phyloP scores from a whole-genome alignment of 2,329 filamentous ascomycete genomes.

The Claviceps capensis region DNA sequence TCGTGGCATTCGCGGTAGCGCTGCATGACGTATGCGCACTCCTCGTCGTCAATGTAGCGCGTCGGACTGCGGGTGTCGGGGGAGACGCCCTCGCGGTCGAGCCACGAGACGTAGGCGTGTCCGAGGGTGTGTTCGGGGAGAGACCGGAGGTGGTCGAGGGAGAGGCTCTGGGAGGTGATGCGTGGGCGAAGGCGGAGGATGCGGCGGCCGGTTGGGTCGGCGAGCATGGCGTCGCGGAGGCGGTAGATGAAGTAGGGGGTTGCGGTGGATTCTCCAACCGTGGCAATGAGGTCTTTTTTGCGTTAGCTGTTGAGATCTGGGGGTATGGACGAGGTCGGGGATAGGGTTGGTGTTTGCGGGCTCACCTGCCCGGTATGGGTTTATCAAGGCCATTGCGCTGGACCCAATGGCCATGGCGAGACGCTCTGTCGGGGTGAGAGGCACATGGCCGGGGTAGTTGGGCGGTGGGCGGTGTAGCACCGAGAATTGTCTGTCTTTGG shows the following conservation, averaged over 20 bases:
- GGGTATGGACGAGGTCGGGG: neutral
- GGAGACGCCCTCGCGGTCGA: constrained; percentile 86
- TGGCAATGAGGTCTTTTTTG: constrained; percentile 73
- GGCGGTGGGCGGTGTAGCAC: constrained; percentile 72
- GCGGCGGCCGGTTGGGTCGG: constrained; percentile 66
- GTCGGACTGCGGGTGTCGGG: constrained; percentile 77
- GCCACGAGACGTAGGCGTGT: constrained; percentile 71
- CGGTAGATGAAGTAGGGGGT: constrained; percentile 91
- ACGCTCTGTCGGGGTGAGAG: constrained; percentile 66
- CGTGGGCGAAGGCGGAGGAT: constrained; percentile 85
- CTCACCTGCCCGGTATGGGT: constrained; percentile 67
- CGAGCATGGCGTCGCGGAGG: constrained; percentile 84
- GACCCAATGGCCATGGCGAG: constrained; percentile 55
- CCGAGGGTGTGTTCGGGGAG: constrained; percentile 66
- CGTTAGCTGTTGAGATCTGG: no score
- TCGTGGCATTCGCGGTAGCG: constrained; percentile 95
- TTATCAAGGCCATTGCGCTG: constrained; percentile 47
- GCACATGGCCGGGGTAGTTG: constrained; percentile 86
- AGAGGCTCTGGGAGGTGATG: constrained; percentile 62
- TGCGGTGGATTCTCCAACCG: constrained; percentile 86
- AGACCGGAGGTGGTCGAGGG: constrained; percentile 54
- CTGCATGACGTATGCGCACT: constrained; percentile 98
- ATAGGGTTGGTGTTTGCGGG: neutral
- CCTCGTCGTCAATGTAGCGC: constrained; percentile 83
- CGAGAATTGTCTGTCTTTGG: constrained; percentile 39